phyloP scores from a whole-genome alignment of 2,329 filamentous ascomycete genomes.

The Sporothrix humicola region DNA sequence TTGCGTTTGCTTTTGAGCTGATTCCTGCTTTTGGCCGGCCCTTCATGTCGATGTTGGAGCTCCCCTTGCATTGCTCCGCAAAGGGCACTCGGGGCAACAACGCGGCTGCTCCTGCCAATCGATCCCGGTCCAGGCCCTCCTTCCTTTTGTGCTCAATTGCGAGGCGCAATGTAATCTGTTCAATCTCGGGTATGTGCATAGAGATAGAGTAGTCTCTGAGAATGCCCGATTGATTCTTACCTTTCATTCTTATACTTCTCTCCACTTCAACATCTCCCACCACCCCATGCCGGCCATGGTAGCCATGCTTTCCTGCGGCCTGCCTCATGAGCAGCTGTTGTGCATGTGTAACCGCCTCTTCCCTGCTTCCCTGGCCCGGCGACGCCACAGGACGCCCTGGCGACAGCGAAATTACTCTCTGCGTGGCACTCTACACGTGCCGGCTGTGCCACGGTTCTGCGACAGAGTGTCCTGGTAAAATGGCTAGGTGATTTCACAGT shows the following conservation, averaged over 20 bases:
- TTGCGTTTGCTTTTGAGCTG: background rate
- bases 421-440: slow-evolving; percentile 20
- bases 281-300: background rate
- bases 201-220: background rate
- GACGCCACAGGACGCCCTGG: slow-evolving; percentile 19
- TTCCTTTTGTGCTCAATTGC: background rate
- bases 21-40: background rate
- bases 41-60: background rate
- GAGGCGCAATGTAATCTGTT: slow-evolving; percentile 12
- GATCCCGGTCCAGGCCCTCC: slow-evolving; percentile 3
- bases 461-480: background rate
- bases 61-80: background rate
- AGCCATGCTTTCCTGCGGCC: slow-evolving; percentile 29
- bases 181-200: slow-evolving; percentile 27
- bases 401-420: background rate
- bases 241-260: background rate
- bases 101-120: slow-evolving; percentile 17
- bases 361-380: slow-evolving; percentile 10
- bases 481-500: background rate
- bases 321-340: slow-evolving; percentile 31
- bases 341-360: slow-evolving; percentile 26
- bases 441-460: slow-evolving; percentile 9
- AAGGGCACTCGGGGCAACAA: background rate
- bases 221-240: too few species aligned
- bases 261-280: background rate